Evolutionary conservation across 202 grass and related monocot genomes (phyloP), one percentile per base, ranked within the genome.

Genomic region (Panicum virgatum): DNA sequence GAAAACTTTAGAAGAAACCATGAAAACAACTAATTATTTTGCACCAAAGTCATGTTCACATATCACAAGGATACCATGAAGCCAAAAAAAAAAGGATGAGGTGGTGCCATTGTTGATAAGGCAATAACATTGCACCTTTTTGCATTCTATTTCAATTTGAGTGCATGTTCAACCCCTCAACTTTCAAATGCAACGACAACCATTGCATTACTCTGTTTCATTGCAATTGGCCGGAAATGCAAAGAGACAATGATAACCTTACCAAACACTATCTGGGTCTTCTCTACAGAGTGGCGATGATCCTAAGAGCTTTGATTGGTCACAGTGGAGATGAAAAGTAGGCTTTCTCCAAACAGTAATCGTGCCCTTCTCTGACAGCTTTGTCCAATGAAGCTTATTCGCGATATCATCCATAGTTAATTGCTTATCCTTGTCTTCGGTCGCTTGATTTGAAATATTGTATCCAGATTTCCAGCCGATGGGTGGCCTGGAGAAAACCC

Each of bases 181-280:
- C 22, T 3, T 76, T 16, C 32, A 43, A 45, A 9, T 46, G 54
- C 34, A 27, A 58, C 23, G 1, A 79, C 40, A 29, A 48, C 8
- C 7, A 9, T 20, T 37, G 9, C 30, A 23, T 7, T 66, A 27
- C 45, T 19, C 64, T 56, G 37, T 51, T 56, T 71, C 4, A 16
- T 15, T 47, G 27, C 12, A 16, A 47, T 54, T 77, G 2, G 3
- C 1, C 5, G 11, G 58, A 67, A 9, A 82, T 66, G 59, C 9
- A 59, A 78, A 75, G 22, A 60, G 58, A 22, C 9, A 58, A 37
- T n/a, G n/a, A 78, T 15, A 77, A 74, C 20, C 69, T 87, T 82
- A 92, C 94, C 92, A 97, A 69, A 92, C 92, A 88, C 61, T 89
- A 73, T 97, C 94, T 75, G 88, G 66, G 37, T 92, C 79, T 26